These are phyloP conservation scores for Carex littledalei DNA, from an alignment of 176 grass and related monocot genomes.

Conservation along the genomic window DNA sequence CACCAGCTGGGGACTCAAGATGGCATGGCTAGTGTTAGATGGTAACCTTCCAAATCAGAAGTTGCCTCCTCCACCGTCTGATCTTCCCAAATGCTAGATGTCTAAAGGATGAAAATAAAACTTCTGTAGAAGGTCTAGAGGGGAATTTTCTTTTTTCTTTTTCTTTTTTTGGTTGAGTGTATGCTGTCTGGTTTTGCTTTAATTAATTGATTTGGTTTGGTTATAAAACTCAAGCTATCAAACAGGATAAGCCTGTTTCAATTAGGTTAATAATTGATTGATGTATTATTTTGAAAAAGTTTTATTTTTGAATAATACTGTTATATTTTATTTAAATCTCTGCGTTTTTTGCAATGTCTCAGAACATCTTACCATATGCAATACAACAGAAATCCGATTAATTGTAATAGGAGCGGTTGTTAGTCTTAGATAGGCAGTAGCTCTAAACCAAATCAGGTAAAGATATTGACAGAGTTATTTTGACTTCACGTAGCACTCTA, in stretches of 20 bases:
- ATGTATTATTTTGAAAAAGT: not conserved
- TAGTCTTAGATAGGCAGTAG: not conserved
- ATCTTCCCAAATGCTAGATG: constrained; percentile 66
- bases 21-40: constrained; percentile 75
- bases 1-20: constrained; percentile 80
- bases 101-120: not conserved
- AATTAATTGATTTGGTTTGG: not conserved
- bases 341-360: not conserved
- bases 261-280: not conserved
- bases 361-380: no score
- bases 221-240: not conserved
- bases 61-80: constrained; percentile 61
- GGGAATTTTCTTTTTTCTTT: not conserved
- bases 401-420: not conserved
- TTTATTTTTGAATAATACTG: not conserved
- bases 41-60: constrained; percentile 53
- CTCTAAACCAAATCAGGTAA: no score
- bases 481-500: no score
- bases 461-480: no score
- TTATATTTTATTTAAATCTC: not conserved
- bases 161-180: not conserved
- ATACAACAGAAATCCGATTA: no score
- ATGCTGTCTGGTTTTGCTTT: constrained; percentile 1
- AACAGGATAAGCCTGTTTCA: not conserved
- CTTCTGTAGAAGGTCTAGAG: constrained; percentile 8